Percentiles rank a stretch among this genome's conserved stretches.
Conservation (phyloP, 352 stramenopile genomes). For the Blastocystis hominis region DNA sequence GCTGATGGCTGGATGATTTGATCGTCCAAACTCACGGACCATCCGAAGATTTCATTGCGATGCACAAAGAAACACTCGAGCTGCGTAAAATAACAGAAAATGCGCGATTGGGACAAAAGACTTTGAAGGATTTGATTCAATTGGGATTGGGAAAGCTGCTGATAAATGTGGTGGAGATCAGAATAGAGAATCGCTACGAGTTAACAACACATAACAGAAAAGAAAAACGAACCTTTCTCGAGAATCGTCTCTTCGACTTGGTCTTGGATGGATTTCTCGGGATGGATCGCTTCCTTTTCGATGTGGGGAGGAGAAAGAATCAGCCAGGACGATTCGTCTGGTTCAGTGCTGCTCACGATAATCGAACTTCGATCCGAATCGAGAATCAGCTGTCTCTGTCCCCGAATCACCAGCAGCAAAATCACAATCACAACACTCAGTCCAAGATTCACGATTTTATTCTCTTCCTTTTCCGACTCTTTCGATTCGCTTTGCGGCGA, state of each 20-base stretch:
- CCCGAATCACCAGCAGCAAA: neutral
- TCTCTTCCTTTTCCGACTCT: neutral
- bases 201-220: neutral
- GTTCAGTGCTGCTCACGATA: neutral
- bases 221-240: neutral
- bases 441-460: neutral
- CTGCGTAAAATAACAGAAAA: neutral
- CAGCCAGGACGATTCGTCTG: neutral
- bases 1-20: neutral
- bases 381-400: neutral
- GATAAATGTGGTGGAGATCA: neutral
- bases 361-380: neutral
- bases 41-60: neutral
- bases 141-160: neutral
- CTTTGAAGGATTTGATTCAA: neutral
- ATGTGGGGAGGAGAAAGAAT: neutral
- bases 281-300: neutral
- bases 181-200: neutral
- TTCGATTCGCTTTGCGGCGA: neutral
- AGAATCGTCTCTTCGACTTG: neutral
- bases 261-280: neutral
- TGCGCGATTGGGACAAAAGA: neutral
- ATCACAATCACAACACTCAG: neutral
- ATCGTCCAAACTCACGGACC: neutral
- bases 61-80: slow-evolving; percentile 3